Base-by-base conservation (phyloP, 208 protist species). In the Crithidia thermophila region DNA sequence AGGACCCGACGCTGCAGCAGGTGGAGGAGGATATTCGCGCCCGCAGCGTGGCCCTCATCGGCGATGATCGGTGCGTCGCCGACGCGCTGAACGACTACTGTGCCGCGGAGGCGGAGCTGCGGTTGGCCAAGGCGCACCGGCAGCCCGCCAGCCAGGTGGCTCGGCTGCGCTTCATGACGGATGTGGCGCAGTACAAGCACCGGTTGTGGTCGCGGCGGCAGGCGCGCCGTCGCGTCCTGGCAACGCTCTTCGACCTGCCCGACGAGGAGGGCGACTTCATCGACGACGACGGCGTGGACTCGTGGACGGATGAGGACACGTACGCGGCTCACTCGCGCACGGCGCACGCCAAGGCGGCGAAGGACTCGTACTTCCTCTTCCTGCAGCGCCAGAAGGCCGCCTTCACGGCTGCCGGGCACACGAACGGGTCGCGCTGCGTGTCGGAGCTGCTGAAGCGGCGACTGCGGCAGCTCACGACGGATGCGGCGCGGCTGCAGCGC, bases 281-380 rank as follows among this genome's bases (percentile, higher is more conserved):
- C 45, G 59, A 49, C 28, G 40, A 67, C 50, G 37, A 56, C 47
- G 57, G 28, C 27, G 59, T 40, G 13, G 63, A 69, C 8, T 62
- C 34, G 39, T 40, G 25, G 13, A 13, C 39, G 23, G 75, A 75
- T 7, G 59, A 65, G 21, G 69, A 71, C 42, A 65, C 57, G 13
- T 68, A 47, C 45, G 59, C 66, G 10, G 33, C 60, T 6, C 72
- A 80, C 30, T 59, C 69, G 0, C 60, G 51, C 16, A 42, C 49
- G 20, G 75, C 71, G 30, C 49, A 47, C 46, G 25, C 36, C 7
- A 53, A 61, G 27, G 64, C 71, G 0, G 62, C 37, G 7, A 79
- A 51, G 20, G 82, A 88, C 68, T 58, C 79, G 21, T 79, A 83
- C 56, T 90, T 85, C 45, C 58, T 90, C 9, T 81, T 67, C 51